phyloP scores from a whole-genome alignment of 768 basidiomycete species.

The Suillus paluster region DNA sequence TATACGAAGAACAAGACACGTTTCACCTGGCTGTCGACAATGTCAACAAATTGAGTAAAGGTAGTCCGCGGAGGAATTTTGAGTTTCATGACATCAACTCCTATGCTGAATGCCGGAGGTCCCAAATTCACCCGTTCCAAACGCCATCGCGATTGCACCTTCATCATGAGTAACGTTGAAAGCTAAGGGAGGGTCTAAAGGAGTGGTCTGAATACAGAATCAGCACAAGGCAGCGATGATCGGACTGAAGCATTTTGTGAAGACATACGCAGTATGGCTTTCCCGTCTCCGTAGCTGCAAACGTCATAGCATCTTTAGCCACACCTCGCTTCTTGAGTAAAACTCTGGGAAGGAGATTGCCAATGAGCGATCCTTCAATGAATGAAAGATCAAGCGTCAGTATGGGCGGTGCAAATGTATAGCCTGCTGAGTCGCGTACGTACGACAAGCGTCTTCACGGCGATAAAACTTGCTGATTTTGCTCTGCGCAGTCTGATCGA shows the following conservation, averaged over 20 bases:
- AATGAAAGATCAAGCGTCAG: conserved; percentile 6
- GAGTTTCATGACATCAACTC: conserved; percentile 84
- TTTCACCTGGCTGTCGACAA: conserved; percentile 66
- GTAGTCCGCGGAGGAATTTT: conserved; percentile 61
- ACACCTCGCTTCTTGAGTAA: conserved; percentile 65
- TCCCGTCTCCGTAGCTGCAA: conserved; percentile 61
- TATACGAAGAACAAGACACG: neutral
- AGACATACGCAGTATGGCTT: conserved; percentile 78
- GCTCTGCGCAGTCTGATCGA: conserved; percentile 60
- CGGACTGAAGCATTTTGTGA: neutral
- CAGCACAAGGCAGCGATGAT: conserved; percentile 11
- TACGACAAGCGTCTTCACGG: conserved; percentile 78
- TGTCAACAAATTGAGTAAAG: conserved; percentile 63
- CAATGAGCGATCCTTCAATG: conserved; percentile 76
- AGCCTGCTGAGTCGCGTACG: conserved; percentile 24
- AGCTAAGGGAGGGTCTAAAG: conserved; percentile 58
- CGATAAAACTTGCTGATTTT: conserved; percentile 70
- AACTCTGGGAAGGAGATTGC: conserved; percentile 71
- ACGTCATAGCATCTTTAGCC: conserved; percentile 47
- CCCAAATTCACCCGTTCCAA: conserved; percentile 49
- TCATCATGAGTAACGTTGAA: conserved; percentile 88
- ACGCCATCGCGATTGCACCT: conserved; percentile 69
- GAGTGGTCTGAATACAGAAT: conserved; percentile 43
- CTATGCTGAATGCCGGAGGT: conserved; percentile 61
- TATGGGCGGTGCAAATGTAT: neutral